These are phyloP conservation scores for Flagelloscypha sp. DNA, from an alignment of 768 basidiomycete species.

Conservation along the genomic window DNA sequence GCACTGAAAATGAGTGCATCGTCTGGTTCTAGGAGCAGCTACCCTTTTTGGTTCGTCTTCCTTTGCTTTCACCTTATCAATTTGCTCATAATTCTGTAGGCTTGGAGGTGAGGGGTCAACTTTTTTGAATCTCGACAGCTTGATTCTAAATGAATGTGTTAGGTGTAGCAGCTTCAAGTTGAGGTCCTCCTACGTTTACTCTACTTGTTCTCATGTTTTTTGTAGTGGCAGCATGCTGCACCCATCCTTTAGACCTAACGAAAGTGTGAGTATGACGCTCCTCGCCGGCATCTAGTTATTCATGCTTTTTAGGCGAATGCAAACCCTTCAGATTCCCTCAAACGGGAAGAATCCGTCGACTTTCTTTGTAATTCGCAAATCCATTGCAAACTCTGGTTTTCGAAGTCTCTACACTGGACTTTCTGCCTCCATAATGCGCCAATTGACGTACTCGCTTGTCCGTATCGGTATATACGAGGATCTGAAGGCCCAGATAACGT, in stretches of 20 bases:
- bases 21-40: no score
- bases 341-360: slow-evolving; percentile 55
- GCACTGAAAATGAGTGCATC: no score
- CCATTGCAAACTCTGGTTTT: slow-evolving; percentile 60
- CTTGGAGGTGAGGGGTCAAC: slow-evolving; percentile 58
- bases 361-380: slow-evolving; percentile 51
- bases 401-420: slow-evolving; percentile 75
- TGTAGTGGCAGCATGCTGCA: slow-evolving; percentile 71
- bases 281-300: slow-evolving; percentile 4
- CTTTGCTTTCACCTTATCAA: not conserved
- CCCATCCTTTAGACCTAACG: slow-evolving; percentile 77
- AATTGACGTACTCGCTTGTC: slow-evolving; percentile 88
- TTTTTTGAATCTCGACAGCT: no score
- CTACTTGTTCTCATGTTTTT: slow-evolving; percentile 5
- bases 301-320: slow-evolving; percentile 55
- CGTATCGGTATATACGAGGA: slow-evolving; percentile 79
- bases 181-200: not conserved
- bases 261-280: slow-evolving; percentile 55
- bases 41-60: slow-evolving; percentile 24
- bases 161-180: slow-evolving; percentile 62
- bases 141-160: no score
- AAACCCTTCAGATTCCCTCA: slow-evolving; percentile 46
- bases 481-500: slow-evolving; percentile 51
- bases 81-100: slow-evolving; percentile 26
- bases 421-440: slow-evolving; percentile 74